Base-by-base conservation (phyloP, 2,329 filamentous ascomycete genomes). In the Pseudophaeomoniella oleicola region DNA sequence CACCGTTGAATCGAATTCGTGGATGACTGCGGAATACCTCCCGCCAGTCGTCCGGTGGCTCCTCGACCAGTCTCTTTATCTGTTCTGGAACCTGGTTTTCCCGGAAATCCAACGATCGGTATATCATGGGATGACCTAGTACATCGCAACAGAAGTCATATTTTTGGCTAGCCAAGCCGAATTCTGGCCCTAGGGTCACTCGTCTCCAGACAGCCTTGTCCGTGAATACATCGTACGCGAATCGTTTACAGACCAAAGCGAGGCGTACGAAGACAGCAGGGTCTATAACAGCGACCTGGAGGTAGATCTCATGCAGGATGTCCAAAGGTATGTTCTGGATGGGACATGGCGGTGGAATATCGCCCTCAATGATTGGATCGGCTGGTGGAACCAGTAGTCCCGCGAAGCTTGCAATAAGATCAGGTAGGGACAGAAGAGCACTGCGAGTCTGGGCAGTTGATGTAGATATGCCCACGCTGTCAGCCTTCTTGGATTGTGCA, bases 1-100 rank as follows among this genome's bases (percentile, higher is more conserved):
- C 81, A 16, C 90, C 90, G 50, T 90, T 90, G 66, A 93, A 98
- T 39, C 90, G 83, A 41, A 96, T 71, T 31, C 90, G 78, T 2
- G 90, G 88, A 11, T 86, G 80, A 4, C 67, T 64, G 29, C 81
- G 82, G 62, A 94, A 93, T 64, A 94, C 83, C 37, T 42, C 73
- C 57, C 51, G 63, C 66, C 69, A 81, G 66, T 41, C 19, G 53
- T 37, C 42, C 39, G 16, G 46, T 41, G 19, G 44, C 44, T 17
- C 55, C 48, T 19, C 30, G 35, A 46, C 42, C 4, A 40, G 38
- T 45, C 47, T 22, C 44, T 48, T 39, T 27, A 27, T n/a, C 22
- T 27, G 22, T 27, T 27, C 22, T 11, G 45, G 42, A 6, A 47
- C 36, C n/a, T 27, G 6, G 9, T 27, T 27, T 27, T 9, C n/a